Evolutionary conservation across 768 basidiomycete species (phyloP).

Genomic region (Phaeotremella skinneri): DNA sequence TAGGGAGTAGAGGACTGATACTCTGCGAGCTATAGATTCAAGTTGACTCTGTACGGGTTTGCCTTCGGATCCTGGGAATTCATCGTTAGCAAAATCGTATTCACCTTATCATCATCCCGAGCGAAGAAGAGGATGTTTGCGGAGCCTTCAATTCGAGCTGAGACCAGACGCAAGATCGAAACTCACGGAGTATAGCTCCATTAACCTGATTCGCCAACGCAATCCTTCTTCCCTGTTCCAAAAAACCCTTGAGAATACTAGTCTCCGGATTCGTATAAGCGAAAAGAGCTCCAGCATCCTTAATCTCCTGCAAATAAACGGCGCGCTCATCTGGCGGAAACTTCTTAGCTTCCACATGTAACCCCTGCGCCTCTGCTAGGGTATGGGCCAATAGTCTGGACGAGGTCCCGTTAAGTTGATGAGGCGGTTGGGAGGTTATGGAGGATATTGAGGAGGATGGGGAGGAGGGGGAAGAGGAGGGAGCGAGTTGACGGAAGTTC

Average conservation of each 20-base stretch:
- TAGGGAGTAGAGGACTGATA: conserved; percentile 21
- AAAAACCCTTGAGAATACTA: conserved; percentile 71
- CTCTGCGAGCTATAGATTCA: conserved; percentile 25
- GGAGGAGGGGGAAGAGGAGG: conserved; percentile 75
- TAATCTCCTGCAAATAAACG: conserved; percentile 67
- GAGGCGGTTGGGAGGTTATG: conserved; percentile 18
- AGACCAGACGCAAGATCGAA: background rate
- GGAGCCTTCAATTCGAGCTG: too few species aligned
- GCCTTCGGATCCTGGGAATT: conserved; percentile 19
- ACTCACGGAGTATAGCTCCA: conserved; percentile 76
- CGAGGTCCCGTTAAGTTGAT: conserved; percentile 7
- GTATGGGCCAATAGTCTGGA: conserved; percentile 36
- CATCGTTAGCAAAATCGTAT: background rate
- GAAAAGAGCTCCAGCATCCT: conserved; percentile 70
- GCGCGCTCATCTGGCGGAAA: conserved; percentile 63
- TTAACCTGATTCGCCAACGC: conserved; percentile 85
- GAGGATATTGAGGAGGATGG: conserved; percentile 64
- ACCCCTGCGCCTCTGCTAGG: conserved; percentile 57
- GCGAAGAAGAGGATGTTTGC: too few species aligned
- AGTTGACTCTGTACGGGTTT: conserved; percentile 19
- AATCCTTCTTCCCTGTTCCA: conserved; percentile 72
- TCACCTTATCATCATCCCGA: too few species aligned
- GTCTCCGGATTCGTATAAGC: conserved; percentile 79
- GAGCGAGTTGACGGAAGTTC: conserved; percentile 57
- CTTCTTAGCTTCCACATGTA: conserved; percentile 63